Percentiles rank a stretch among this genome's conserved stretches.
Conservation (phyloP, 768 basidiomycete genomes). For the Boletus reticuloceps region DNA sequence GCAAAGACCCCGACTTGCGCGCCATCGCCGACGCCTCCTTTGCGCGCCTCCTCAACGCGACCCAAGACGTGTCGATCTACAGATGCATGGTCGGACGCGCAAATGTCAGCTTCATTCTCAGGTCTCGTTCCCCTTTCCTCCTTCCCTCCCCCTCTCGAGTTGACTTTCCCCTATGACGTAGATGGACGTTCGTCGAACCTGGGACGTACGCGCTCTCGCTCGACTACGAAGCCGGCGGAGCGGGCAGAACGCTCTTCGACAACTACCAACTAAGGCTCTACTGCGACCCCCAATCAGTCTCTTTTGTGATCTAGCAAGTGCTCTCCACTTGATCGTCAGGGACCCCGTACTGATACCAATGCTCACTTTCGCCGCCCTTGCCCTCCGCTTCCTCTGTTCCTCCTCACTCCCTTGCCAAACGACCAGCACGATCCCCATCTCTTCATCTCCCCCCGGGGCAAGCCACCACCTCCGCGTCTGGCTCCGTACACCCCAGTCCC, state of each 20-base stretch:
- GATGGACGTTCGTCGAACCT: conserved; percentile 48
- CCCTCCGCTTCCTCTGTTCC: too few species aligned
- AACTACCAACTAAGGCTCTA: conserved; percentile 52
- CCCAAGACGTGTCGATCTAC: conserved; percentile 49
- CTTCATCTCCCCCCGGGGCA: conserved; percentile 52
- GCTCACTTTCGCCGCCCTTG: too few species aligned
- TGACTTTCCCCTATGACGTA: conserved; percentile 22
- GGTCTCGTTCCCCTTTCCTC: conserved; percentile 30
- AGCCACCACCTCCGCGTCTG: conserved; percentile 65
- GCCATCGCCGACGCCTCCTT: conserved; percentile 56
- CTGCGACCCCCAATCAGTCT: conserved; percentile 49
- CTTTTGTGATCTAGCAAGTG: conserved; percentile 62
- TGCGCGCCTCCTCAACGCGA: conserved; percentile 44
- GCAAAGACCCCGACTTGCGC: conserved; percentile 62
- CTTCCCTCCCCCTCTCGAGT: neutral
- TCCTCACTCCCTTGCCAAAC: neutral
- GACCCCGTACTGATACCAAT: neutral
- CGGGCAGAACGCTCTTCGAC: conserved; percentile 53
- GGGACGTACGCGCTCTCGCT: conserved; percentile 53
- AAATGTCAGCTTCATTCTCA: conserved; percentile 52
- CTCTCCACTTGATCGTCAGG: neutral
- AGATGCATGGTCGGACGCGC: conserved; percentile 56
- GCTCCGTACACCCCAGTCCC: conserved; percentile 46
- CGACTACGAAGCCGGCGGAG: conserved; percentile 65
- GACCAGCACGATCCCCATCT: conserved; percentile 51